A percentile compares a stretch with the other conserved stretches of the same genome.
Conservation (phyloP, 1,139 yeast genomes). For the Geotrichum candidum region DNA sequence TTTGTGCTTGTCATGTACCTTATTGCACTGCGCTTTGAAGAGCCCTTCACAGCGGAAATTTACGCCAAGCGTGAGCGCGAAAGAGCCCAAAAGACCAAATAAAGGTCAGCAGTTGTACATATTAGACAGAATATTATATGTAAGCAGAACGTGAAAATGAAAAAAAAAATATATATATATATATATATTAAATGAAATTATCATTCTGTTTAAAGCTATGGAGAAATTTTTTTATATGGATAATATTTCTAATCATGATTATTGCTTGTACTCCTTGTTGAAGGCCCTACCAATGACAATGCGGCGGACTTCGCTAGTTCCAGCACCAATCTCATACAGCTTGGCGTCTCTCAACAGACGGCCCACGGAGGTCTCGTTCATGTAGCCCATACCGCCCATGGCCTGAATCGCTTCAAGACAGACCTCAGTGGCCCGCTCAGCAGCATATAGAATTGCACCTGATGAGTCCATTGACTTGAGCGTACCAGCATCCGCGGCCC, state of each 20-base stretch:
- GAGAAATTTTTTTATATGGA: too few relatives aligned
- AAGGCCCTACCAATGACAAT: slow-evolving; percentile 35
- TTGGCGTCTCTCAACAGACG: slow-evolving; percentile 33
- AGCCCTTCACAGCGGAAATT: slow-evolving; percentile 90
- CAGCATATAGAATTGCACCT: slow-evolving; percentile 34
- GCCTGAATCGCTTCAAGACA: slow-evolving; percentile 34
- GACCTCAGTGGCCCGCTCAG: slow-evolving; percentile 35
- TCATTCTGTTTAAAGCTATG: not conserved
- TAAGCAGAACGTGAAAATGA: not conserved
- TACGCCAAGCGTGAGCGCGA: slow-evolving; percentile 59
- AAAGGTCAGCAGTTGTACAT: not conserved
- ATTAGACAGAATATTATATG: not conserved
- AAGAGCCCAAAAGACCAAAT: slow-evolving; percentile 20
- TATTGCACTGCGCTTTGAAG: slow-evolving; percentile 82
- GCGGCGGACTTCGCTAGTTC: slow-evolving; percentile 33
- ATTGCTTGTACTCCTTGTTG: slow-evolving; percentile 27
- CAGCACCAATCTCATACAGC: slow-evolving; percentile 35
- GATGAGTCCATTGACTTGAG: slow-evolving; percentile 33
- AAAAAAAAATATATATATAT: not conserved
- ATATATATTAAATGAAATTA: not conserved
- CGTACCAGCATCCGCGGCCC: slow-evolving; percentile 29
- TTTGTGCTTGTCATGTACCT: slow-evolving; percentile 77
- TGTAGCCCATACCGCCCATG: slow-evolving; percentile 35
- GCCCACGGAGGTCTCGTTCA: slow-evolving; percentile 33
- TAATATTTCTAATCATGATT: not conserved